Conservation (phyloP, 176 grass and related monocot genomes). For the Phoenix dactylifera region DNA sequence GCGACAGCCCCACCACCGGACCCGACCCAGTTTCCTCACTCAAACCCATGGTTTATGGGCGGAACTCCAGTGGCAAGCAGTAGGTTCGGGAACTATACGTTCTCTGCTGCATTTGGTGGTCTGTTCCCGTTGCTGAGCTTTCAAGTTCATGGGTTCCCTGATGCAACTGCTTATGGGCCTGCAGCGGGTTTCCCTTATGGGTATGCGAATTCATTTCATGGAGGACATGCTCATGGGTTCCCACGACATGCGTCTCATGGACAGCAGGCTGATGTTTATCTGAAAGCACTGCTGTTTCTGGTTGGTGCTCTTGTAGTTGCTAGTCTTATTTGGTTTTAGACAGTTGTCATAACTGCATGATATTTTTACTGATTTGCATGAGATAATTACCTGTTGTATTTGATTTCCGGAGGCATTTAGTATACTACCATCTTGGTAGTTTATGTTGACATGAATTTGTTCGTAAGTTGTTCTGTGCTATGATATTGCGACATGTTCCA, state of each 20-base stretch:
- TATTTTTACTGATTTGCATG: too few species aligned
- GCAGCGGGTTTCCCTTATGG: neutral
- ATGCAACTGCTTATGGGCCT: neutral
- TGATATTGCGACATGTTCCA: too few species aligned
- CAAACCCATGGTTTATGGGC: neutral
- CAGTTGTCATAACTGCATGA: too few species aligned
- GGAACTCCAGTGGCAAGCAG: neutral
- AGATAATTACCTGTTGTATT: too few species aligned
- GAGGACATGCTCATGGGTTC: slow-evolving; percentile 2
- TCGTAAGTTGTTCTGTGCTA: too few species aligned
- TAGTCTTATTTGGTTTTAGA: too few species aligned
- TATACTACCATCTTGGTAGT: too few species aligned
- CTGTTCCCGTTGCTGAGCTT: neutral
- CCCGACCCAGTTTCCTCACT: neutral
- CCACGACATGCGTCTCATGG: slow-evolving; percentile 3
- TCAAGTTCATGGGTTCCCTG: neutral
- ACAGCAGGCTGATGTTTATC: neutral
- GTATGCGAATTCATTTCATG: neutral
- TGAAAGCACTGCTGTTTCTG: too few species aligned
- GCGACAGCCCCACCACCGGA: neutral
- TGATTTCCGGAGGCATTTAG: too few species aligned
- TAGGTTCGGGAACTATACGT: neutral
- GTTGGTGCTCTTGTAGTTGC: too few species aligned
- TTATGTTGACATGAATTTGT: too few species aligned
- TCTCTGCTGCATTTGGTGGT: neutral